Percentiles rank a stretch among this genome's conserved stretches.
Conservation (phyloP, 441 rosid genomes). For the Metrosideros polymorpha region DNA sequence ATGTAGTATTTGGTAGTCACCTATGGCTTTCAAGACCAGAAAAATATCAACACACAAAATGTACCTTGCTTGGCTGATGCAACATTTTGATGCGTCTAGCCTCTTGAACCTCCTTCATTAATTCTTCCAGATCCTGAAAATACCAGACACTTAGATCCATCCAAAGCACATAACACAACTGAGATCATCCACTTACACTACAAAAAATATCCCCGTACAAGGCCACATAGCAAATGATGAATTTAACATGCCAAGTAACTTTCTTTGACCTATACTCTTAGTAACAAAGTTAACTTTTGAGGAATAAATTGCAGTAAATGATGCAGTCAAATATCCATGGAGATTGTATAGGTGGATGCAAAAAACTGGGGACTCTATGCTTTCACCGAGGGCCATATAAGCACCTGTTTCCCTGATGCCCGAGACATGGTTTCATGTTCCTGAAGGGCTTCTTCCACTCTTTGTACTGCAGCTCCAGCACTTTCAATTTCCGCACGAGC, state of each 20-base stretch:
- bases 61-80: conserved; percentile 97
- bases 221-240: background rate
- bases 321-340: background rate
- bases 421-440: conserved; percentile 76
- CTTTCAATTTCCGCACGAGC: conserved; percentile 93
- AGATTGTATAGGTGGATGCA: background rate
- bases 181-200: background rate
- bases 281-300: background rate
- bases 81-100: conserved; percentile 98
- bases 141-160: background rate
- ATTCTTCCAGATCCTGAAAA: conserved; percentile 74
- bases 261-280: background rate
- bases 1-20: background rate
- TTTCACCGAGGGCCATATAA: background rate
- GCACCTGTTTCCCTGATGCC: conserved; percentile 72
- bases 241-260: background rate
- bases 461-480: conserved; percentile 94
- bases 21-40: background rate
- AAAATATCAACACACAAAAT: background rate
- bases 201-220: background rate
- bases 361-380: background rate
- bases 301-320: background rate
- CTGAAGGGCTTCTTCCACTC: conserved; percentile 91
- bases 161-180: background rate
- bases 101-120: conserved; percentile 98